Evolutionary conservation across 2,329 filamentous ascomycete species (phyloP).

Genomic region (Metarhizium guizhouense): DNA sequence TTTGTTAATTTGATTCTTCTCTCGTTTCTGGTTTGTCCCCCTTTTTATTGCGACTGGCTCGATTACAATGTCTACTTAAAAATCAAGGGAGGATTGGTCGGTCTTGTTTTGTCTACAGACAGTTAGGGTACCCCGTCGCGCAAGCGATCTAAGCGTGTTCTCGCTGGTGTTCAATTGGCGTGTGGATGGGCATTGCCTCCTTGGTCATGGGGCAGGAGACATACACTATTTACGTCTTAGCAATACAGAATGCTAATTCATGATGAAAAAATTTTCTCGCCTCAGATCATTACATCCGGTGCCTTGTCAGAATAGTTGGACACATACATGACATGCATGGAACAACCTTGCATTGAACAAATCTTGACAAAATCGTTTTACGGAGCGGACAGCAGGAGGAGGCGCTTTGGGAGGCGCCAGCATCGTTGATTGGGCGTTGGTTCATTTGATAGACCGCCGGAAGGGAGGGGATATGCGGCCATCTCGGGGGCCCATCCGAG

Average conservation of each 20-base stretch:
- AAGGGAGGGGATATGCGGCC: not conserved
- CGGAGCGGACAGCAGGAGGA: not conserved
- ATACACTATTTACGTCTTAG: not conserved
- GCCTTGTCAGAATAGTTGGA: not conserved
- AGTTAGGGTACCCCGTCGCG: conserved; percentile 4
- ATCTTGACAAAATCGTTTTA: not conserved
- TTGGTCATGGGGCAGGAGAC: not conserved
- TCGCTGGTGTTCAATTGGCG: conserved; percentile 3
- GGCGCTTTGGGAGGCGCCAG: not conserved
- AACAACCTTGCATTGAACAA: not conserved
- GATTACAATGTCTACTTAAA: conserved; percentile 6
- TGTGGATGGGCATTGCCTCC: conserved; percentile 2
- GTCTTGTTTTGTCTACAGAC: conserved; percentile 1
- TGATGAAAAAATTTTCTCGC: not conserved
- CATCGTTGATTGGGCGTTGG: not conserved
- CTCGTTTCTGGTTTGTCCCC: conserved; percentile 12
- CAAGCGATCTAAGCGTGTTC: conserved; percentile 2
- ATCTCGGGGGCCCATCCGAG: conserved; percentile 2
- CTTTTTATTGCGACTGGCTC: conserved; percentile 7
- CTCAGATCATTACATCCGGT: not conserved
- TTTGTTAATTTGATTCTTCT: not conserved
- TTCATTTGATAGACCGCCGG: not conserved
- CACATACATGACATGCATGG: not conserved
- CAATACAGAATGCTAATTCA: conserved; percentile 4
- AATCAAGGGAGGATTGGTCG: not conserved